These are phyloP conservation scores for Globisporangium alternatum DNA, from an alignment of 352 stramenopile genomes.

Conservation along the genomic window DNA sequence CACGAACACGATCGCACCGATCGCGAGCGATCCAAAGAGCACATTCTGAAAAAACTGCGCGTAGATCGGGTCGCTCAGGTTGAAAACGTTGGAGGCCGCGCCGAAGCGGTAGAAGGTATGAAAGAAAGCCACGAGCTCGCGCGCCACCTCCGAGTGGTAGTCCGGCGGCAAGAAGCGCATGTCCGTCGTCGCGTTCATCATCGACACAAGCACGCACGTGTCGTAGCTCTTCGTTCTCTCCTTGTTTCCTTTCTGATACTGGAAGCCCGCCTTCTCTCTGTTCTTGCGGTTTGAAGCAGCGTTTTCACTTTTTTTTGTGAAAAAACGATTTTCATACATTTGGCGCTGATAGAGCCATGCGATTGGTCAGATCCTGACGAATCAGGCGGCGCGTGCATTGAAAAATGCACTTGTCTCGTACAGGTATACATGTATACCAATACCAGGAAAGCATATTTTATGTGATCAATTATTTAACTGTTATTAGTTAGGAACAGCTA, in stretches of 20 bases:
- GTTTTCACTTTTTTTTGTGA: too few relatives aligned
- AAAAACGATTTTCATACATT: too few relatives aligned
- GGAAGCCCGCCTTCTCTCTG: too few relatives aligned
- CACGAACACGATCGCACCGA: constrained; percentile 63
- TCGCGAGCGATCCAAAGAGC: constrained; percentile 58
- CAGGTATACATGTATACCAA: too few relatives aligned
- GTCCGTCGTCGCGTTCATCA: constrained; percentile 9
- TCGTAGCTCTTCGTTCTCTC: neutral
- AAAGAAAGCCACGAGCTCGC: constrained; percentile 69
- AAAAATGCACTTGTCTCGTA: too few relatives aligned
- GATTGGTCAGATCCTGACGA: too few relatives aligned
- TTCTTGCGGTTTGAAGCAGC: too few relatives aligned
- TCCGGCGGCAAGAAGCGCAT: constrained; percentile 60
- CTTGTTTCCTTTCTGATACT: neutral
- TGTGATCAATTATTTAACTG: neutral
- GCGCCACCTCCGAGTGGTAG: constrained; percentile 67
- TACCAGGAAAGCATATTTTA: neutral
- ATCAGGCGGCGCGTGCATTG: too few relatives aligned
- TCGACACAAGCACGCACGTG: neutral
- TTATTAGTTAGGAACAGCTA: too few relatives aligned
- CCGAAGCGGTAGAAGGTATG: constrained; percentile 82
- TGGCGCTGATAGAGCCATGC: too few relatives aligned
- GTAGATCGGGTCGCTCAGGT: constrained; percentile 52
- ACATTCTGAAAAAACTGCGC: constrained; percentile 66
- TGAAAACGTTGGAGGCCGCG: constrained; percentile 43